These are phyloP conservation scores for Capsicum baccatum DNA, from an alignment of 257 asterid species.

Conservation along the genomic window DNA sequence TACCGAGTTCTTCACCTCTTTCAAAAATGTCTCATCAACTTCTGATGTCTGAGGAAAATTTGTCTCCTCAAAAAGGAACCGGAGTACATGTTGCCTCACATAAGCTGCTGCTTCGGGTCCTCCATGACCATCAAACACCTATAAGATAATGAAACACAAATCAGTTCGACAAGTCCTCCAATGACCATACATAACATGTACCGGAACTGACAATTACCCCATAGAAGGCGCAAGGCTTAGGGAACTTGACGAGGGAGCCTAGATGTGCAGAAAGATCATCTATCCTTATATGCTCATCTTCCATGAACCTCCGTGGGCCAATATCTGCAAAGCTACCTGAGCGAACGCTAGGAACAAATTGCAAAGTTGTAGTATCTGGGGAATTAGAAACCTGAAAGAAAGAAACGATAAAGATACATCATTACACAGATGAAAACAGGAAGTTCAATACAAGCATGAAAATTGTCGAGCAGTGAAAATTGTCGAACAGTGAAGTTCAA, in stretches of 20 bases:
- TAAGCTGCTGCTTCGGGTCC: slow-evolving; percentile 91
- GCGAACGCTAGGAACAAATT: slow-evolving; percentile 64
- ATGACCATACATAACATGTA: not conserved
- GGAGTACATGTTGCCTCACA: slow-evolving; percentile 57
- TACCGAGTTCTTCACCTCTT: slow-evolving; percentile 42
- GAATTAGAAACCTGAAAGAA: slow-evolving; percentile 54
- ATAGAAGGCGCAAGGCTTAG: slow-evolving; percentile 74
- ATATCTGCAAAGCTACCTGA: slow-evolving; percentile 80
- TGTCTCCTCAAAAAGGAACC: slow-evolving; percentile 64
- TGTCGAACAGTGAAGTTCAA: not conserved
- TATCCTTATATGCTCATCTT: slow-evolving; percentile 81
- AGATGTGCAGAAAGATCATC: slow-evolving; percentile 68
- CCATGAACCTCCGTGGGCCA: slow-evolving; percentile 81
- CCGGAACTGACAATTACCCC: slow-evolving; percentile 54
- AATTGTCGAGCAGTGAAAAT: not conserved
- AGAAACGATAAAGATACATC: not conserved
- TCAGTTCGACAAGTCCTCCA: not conserved
- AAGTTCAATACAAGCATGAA: not conserved
- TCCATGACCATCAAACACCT: slow-evolving; percentile 94
- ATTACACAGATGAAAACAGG: not conserved
- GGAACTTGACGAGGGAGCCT: slow-evolving; percentile 60
- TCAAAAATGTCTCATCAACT: slow-evolving; percentile 50
- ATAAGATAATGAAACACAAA: not conserved
- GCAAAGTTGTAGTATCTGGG: slow-evolving; percentile 42
- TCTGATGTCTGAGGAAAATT: slow-evolving; percentile 58